Evolutionary conservation across 306 rosid genomes (phyloP), one percentile per base, ranked within the genome.

Genomic region (Cicer cuneatum): DNA sequence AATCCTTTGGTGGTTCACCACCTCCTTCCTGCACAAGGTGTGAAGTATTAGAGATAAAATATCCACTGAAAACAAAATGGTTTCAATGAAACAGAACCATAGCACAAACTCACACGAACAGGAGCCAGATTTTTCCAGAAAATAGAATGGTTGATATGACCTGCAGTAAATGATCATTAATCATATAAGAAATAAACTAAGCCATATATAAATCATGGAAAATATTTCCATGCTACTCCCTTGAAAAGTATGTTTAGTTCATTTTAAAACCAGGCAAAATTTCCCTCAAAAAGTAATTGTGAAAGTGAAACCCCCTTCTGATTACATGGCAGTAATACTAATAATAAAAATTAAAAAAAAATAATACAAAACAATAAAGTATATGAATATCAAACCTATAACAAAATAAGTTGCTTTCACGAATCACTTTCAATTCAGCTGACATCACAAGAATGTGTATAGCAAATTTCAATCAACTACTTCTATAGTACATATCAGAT

Each of bases 81-180:
- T 8, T 57, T 15, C 29, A 47, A 47, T 29, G 42, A 57, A 80
- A 52, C 42, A 48, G 38, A 73, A 66, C 18, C 8, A 10, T 68
- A 41, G 33, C 56, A 80, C 61, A 48, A 79, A 80, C 96, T 84
- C 74, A 88, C 93, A 72, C 70, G 71, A 53, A 73, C 43, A 37
- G 93, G 90, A 77, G 90, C 39, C 7, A 91, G 87, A 72, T 89
- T 91, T 77, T 89, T 89, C 97, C 97, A 91, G 87, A 91, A 89
- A 75, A 89, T 81, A 2, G 91, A 89, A 60, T 90, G 99, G 86
- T 94, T 94, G 66, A 94, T 59, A 64, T 94, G 96, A 59, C 99
- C 99, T 94, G 86, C 83, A 80, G 51, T 6, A 47, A 76, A 70
- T 46, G 16, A 70, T 40, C 12, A 56, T 63, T 43, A 51, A 76